Percentiles rank a stretch among this genome's conserved stretches.
phyloP scores from a whole-genome alignment of 169 alveolate species.

The Theileria orientalis region DNA sequence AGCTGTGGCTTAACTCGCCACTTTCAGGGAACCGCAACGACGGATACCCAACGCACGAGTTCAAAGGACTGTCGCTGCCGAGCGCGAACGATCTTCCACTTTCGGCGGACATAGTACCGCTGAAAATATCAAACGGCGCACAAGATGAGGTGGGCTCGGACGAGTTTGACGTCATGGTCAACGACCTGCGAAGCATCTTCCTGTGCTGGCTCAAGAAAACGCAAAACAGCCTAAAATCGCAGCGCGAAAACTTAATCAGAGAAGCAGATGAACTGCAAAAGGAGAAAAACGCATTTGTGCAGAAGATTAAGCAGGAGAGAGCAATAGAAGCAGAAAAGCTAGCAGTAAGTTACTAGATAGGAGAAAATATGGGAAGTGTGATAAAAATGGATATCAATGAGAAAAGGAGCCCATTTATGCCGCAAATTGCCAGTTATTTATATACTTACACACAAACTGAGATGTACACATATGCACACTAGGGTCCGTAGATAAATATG shows the following conservation, averaged over 20 bases:
- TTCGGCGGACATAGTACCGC: slow-evolving; percentile 47
- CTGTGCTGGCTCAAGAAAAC: slow-evolving; percentile 83
- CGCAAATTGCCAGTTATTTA: slow-evolving; percentile 22
- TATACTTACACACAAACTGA: slow-evolving; percentile 35
- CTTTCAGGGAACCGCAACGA: background rate
- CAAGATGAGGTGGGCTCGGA: slow-evolving; percentile 40
- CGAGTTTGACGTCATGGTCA: slow-evolving; percentile 84
- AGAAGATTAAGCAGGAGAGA: slow-evolving; percentile 44
- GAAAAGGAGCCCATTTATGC: too few species aligned
- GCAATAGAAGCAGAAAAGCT: slow-evolving; percentile 50
- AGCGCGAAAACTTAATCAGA: slow-evolving; percentile 56
- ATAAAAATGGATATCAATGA: slow-evolving; percentile 46
- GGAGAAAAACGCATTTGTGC: slow-evolving; percentile 68
- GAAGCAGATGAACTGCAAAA: slow-evolving; percentile 69
- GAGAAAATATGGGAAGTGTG: too few species aligned
- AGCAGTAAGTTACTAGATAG: slow-evolving; percentile 24
- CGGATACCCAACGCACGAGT: slow-evolving; percentile 2
- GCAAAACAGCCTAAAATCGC: slow-evolving; percentile 68
- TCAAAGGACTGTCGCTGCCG: slow-evolving; percentile 7
- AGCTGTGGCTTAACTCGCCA: slow-evolving; percentile 18
- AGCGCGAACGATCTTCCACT: background rate
- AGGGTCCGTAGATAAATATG: too few species aligned
- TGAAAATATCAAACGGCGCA: slow-evolving; percentile 1
- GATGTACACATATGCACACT: slow-evolving; percentile 7
- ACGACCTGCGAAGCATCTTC: slow-evolving; percentile 82